These are phyloP conservation scores for Stephanodiscus triporus DNA, from an alignment of 108 stramenopile species.

Conservation along the genomic window DNA sequence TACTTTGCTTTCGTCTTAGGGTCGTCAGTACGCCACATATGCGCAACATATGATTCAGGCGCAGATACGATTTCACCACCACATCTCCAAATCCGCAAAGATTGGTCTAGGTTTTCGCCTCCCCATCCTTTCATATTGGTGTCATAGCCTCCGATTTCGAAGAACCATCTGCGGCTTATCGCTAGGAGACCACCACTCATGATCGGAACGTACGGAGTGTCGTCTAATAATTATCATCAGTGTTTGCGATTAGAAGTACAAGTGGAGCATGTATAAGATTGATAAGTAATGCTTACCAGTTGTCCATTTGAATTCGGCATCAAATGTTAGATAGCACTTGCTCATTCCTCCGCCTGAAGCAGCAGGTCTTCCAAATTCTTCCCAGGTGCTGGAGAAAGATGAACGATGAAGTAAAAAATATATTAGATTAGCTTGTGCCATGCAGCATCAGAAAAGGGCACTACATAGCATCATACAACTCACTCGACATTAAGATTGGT, in stretches of 20 bases:
- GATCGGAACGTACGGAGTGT: conserved; percentile 43
- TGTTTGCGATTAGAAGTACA: not conserved
- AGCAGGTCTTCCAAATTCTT: conserved; percentile 31
- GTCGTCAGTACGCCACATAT: conserved; percentile 45
- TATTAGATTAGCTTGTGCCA: not conserved
- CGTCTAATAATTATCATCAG: conserved; percentile 9
- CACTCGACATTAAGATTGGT: conserved; percentile 45
- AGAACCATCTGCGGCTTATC: conserved; percentile 52
- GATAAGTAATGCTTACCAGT: conserved; percentile 1
- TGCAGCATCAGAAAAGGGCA: not conserved
- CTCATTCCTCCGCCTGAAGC: conserved; percentile 39
- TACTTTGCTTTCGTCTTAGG: conserved; percentile 45
- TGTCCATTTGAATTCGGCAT: conserved; percentile 52
- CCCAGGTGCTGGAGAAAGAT: conserved; percentile 21
- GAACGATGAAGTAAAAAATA: not conserved
- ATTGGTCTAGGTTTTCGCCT: conserved; percentile 49
- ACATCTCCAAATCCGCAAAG: conserved; percentile 48
- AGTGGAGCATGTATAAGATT: not conserved
- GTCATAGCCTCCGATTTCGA: conserved; percentile 53
- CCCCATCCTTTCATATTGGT: conserved; percentile 48
- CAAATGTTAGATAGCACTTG: conserved; percentile 52
- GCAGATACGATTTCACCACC: conserved; percentile 50
- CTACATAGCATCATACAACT: not conserved
- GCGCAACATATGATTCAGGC: conserved; percentile 44
- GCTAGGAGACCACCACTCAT: conserved; percentile 49